phyloP scores from a whole-genome alignment of 2,329 filamentous ascomycete genomes.

The Pseudogymnoascus sp. region DNA sequence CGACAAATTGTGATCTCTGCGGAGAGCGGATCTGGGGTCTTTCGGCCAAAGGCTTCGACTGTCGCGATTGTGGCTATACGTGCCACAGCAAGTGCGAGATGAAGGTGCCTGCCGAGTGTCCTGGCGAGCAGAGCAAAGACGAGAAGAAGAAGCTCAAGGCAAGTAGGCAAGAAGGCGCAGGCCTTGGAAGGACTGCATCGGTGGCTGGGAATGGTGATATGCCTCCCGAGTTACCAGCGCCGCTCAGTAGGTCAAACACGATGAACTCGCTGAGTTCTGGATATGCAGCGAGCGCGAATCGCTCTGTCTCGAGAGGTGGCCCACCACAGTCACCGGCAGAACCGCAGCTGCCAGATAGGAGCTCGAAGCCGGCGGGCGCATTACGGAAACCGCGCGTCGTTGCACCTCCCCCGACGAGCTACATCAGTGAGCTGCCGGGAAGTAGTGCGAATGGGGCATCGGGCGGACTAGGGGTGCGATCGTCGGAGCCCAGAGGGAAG shows the following conservation, averaged over 20 bases:
- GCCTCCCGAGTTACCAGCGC: conserved; percentile 53
- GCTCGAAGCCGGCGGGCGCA: conserved; percentile 19
- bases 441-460: conserved; percentile 39
- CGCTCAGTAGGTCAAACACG: conserved; percentile 66
- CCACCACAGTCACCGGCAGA: conserved; percentile 44
- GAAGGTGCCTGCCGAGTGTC: conserved; percentile 94
- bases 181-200: conserved; percentile 29
- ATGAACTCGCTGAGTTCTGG: conserved; percentile 87
- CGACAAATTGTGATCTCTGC: conserved; percentile 95
- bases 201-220: conserved; percentile 9
- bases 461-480: conserved; percentile 21
- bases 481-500: conserved; percentile 62
- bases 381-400: conserved; percentile 63
- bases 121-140: conserved; percentile 87
- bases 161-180: conserved; percentile 74
- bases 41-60: conserved; percentile 94
- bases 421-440: conserved; percentile 62
- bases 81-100: conserved; percentile 99
- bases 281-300: conserved; percentile 70
- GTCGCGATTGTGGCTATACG: conserved; percentile 92
- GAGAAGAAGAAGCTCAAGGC: conserved; percentile 90
- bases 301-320: conserved; percentile 61
- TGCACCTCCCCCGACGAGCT: conserved; percentile 78
- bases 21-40: conserved; percentile 96
- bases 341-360: conserved; percentile 38